These are phyloP conservation scores for Cercospora brassicicola DNA, from an alignment of 2,329 filamentous ascomycete species.

Conservation along the genomic window DNA sequence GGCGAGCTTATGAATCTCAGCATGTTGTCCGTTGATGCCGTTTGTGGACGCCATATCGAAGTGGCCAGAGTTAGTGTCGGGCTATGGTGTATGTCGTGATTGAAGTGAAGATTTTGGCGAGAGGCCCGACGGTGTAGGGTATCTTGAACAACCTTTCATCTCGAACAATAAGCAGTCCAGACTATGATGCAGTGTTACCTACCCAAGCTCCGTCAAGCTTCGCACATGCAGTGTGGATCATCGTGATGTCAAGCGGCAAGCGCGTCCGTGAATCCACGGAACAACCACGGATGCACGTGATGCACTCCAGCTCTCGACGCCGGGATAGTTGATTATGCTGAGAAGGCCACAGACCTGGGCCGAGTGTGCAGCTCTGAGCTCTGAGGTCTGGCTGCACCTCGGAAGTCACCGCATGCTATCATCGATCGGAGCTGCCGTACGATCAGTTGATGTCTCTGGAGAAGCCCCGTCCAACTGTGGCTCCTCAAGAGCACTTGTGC, in stretches of 20 bases:
- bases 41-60: background rate
- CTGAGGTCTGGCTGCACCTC: background rate
- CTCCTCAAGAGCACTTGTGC: background rate
- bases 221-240: conserved; percentile 9
- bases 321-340: background rate
- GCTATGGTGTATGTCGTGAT: background rate
- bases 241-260: conserved; percentile 18
- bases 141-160: background rate
- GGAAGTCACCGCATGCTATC: background rate
- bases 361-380: background rate
- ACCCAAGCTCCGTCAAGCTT: conserved; percentile 11
- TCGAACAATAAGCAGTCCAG: background rate
- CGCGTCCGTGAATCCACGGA: background rate
- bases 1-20: conserved; percentile 48
- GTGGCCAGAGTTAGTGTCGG: background rate
- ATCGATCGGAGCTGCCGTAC: background rate
- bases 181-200: background rate
- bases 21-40: conserved; percentile 17
- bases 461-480: background rate
- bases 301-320: background rate
- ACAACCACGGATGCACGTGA: conserved; percentile 1
- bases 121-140: background rate
- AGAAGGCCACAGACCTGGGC: background rate
- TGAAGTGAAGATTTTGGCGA: background rate
- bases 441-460: background rate